phyloP scores from a whole-genome alignment of 208 protist genomes.

The Crithidia thermophila region DNA sequence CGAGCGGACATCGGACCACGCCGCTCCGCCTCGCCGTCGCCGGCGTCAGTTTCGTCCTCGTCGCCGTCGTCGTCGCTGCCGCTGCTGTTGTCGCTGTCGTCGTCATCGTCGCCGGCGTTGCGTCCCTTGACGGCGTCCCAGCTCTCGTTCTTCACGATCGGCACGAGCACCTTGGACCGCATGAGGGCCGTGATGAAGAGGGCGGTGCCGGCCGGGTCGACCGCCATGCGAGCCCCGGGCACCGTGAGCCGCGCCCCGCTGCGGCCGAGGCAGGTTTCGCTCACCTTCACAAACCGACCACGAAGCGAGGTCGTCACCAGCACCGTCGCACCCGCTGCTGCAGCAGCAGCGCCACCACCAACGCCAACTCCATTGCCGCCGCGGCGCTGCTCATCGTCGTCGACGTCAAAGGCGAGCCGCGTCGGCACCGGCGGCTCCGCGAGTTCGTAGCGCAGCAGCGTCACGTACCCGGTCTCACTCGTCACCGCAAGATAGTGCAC shows the following conservation, averaged over 20 bases:
- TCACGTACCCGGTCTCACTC: constrained; percentile 94
- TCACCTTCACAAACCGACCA: constrained; percentile 93
- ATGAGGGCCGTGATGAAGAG: constrained; percentile 95
- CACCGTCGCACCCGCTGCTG: constrained; percentile 18
- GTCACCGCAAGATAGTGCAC: constrained; percentile 96
- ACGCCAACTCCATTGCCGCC: not conserved
- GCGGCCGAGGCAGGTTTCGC: constrained; percentile 96
- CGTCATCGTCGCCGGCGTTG: constrained; percentile 22
- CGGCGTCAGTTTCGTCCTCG: constrained; percentile 22
- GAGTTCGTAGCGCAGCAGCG: constrained; percentile 94
- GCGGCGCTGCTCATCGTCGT: constrained; percentile 3
- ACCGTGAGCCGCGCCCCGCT: constrained; percentile 96
- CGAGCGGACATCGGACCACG: constrained; percentile 14
- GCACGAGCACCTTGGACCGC: constrained; percentile 71
- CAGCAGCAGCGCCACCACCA: not conserved
- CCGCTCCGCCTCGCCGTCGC: constrained; percentile 9
- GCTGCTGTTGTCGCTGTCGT: constrained; percentile 17
- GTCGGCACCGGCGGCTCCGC: constrained; percentile 59
- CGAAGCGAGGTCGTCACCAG: constrained; percentile 63
- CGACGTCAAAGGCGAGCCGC: constrained; percentile 30
- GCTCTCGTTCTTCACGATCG: constrained; percentile 33
- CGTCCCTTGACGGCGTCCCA: constrained; percentile 19
- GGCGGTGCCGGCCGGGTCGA: constrained; percentile 95
- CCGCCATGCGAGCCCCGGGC: constrained; percentile 94
- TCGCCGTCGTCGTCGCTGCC: constrained; percentile 30